Evolutionary conservation across 192 early-diverging fungal genomes (phyloP), one percentile per base, ranked within the genome.

Genomic region (Coemansia sp.): DNA sequence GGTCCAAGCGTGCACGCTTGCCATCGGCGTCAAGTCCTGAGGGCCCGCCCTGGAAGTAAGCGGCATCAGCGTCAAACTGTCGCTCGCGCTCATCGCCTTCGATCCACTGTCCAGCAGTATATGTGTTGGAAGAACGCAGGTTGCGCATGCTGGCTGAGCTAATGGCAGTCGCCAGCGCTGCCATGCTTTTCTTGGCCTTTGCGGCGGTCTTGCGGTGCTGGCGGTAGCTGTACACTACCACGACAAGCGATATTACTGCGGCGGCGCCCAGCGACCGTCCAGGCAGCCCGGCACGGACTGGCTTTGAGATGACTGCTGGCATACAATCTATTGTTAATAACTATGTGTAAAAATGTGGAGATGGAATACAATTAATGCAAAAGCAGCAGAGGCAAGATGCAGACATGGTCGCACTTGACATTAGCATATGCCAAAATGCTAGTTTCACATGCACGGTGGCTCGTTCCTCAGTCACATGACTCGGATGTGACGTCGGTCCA

Each of bases 201-300:
- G 64, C 78, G 5, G 78, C 72, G 1, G 78, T 69, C 47, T 38
- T 29, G 9, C 56, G 69, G 63, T 81, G 78, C 60, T 75, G 72
- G 43, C 52, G 37, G 66, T 81, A 81, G 60, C 78, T 81, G 72
- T 72, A 75, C n/a, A 69, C 65, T 10, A 81, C 66, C 14, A 81
- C 50, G 1, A 52, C 53, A 17, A 81, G 56, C 27, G 78, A 81
- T 45, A 63, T 62, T 50, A 63, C 39, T 5, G 69, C 78, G 3
- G 78, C 72, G 1, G 72, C 62, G 37, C 68, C 60, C 56, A 81
- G 66, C 55, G 72, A 58, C 43, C 66, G 71, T 59, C 60, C 49
- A 1, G 72, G 53, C 54, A 75, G 68, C 52, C 66, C 69, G 9
- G 58, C 68, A 2, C 59, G 47, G 3, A 54, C 62, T 6, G 58